Conservation (phyloP, 148 eudicot genomes). For the Suaeda aralocaspica region DNA sequence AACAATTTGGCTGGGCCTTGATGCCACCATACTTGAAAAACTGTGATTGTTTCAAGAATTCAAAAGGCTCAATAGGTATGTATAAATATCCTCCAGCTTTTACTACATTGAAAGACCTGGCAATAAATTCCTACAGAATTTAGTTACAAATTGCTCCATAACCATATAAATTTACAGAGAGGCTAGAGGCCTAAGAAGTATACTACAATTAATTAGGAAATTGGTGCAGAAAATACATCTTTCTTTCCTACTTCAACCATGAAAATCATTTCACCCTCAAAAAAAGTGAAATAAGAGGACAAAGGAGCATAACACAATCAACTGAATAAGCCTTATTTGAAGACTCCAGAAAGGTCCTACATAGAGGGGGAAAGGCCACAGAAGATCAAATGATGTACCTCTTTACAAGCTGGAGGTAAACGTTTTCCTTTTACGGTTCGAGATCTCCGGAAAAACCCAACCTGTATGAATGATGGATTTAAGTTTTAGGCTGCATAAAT, state of each 20-base stretch:
- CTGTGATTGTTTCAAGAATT: no score
- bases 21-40: no score
- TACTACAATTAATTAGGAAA: neutral
- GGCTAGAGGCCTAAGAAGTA: neutral
- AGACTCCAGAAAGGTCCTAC: neutral
- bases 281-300: neutral
- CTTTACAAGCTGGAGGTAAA: constrained; percentile 85
- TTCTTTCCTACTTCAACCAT: neutral
- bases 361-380: neutral
- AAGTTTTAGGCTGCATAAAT: constrained; percentile 15
- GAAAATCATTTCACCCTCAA: neutral
- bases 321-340: no score
- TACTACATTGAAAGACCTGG: neutral
- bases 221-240: neutral
- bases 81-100: neutral
- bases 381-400: constrained; percentile 39
- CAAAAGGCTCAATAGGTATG: neutral
- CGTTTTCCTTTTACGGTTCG: constrained; percentile 77
- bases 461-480: constrained; percentile 38
- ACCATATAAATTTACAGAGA: neutral
- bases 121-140: neutral
- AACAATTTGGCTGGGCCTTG: no score
- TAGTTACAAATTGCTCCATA: neutral
- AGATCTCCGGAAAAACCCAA: constrained; percentile 84
- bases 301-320: neutral